Base-by-base conservation (phyloP, 176 grass and related monocot genomes). In the Cymbopogon citratus region DNA sequence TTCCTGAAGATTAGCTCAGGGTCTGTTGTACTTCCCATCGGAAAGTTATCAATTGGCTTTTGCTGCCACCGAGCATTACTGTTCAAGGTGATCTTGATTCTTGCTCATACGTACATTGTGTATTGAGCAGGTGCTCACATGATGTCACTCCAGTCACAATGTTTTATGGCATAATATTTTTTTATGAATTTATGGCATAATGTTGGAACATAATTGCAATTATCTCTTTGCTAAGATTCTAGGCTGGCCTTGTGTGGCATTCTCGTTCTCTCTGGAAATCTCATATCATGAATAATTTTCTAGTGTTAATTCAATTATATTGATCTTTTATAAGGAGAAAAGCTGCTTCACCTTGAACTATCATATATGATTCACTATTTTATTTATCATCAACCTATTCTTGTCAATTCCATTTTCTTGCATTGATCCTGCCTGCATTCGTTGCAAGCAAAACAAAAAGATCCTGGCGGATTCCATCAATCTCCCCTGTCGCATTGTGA, bases 401-500 rank as follows among this genome's bases (percentile, higher is more conserved):
- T 51, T 63, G 12, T 63, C 18, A 63, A 23, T 33, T 51, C 13
- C 5, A 2, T 40, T 80, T 63, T 57, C 46, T 69, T 18, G 7
- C 21, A 60, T 35, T 86, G 33, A 84, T 78, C 31, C 8, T 49
- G 18, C 61, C 66, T 69, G 83, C 9, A 81, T 77, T 69, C 78
- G 11, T 69, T 54, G 79, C 23, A 10, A 6, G 13, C 25, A 9
- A 64, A 52, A 80, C 29, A 65, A 54, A 87, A 87, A 96, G 93
- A 74, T 79, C 39, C 66, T 93, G 28, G 91, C 91, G 6, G 91
- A 97, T 45, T 66, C 84, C 41, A 84, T 97, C 69, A 89, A 79
- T 87, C 82, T 97, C 27, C 91, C 89, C 46, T 93, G 94, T 90
- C 86, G 94, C 63, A 16, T 97, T 79, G 91, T 84, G 33, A 93